Base-by-base conservation (phyloP, 2,329 filamentous ascomycete genomes). In the Triangularia verruculosa region DNA sequence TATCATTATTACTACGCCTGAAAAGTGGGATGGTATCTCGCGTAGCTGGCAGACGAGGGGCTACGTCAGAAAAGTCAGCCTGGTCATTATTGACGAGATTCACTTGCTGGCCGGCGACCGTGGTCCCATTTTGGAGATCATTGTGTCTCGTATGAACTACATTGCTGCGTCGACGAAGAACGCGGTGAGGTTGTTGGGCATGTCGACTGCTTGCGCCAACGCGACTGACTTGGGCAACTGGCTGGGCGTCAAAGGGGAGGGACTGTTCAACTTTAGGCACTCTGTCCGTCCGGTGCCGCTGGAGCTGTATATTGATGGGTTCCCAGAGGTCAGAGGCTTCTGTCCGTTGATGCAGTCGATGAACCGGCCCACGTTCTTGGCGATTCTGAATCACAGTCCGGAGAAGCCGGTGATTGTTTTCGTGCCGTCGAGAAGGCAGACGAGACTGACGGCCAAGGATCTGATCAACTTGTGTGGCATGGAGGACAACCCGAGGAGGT, bases 1-100 rank as follows among this genome's bases (percentile, higher is more conserved):
- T 74, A 92, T 99, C 66, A 99, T 99, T 71, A 93, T 99, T 71
- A 99, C 95, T 0, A 99, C 96, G 0, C 96, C 95, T n/a, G 95
- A 99, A 78, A 99, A 99, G 75, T 99, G 95, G 95, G 96, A 99
- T 74, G 96, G 96, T 85, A 98, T 99, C 70, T 97, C 92, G 71
- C 91, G 95, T 85, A 96, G 92, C 73, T 99, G 96, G 95, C 93
- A 98, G 76, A 98, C 94, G 4, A 90, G 95, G 86, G 91, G 91
- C 65, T 99, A 99, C 70, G 95, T 99, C 47, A 88, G 93, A 59
- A 90, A 97, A 77, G 95, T 99, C 64, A 94, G 93, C 65, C 80
- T 99, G 15, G 95, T 99, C 59, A 97, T 99, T 66, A 99, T 99
- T 69, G 95, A 99, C 72, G 95, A 99, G 78, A 99, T 99, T 63